Base-by-base conservation (phyloP, 2,329 filamentous ascomycete genomes). In the Plectosphaerella cucumerina region DNA sequence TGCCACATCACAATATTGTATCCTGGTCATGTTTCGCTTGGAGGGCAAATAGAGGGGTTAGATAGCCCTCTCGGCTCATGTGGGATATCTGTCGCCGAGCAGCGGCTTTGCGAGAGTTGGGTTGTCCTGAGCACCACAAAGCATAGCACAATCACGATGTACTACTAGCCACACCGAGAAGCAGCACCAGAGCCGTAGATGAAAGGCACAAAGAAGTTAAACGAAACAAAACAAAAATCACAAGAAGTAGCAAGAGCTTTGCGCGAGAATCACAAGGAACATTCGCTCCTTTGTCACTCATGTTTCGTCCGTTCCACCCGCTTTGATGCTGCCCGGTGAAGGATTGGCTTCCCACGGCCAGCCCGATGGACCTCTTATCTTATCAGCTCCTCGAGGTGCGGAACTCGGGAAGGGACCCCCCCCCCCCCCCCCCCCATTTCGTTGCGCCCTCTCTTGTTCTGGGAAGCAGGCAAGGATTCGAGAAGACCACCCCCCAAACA, bases 21-120 rank as follows among this genome's bases (percentile, higher is more conserved):
- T 31, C 26, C 26, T 11, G 12, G 12, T 31, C 26, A 31, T 31
- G 26, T 31, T 31, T 31, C 60, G 57, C 57, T 61, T 68, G 60
- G 60, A 69, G 66, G 65, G 62, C 64, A 69, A 66, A 59, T 55
- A 69, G 70, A 70, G 71, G 72, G 70, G 62, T 78, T 77, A 77
- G 74, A 74, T 76, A 77, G 65, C 71, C 72, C 70, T 73, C 70
- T 69, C 63, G 66, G 64, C 63, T 62, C 60, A 56, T 58, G 61
- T 64, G 58, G 59, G 52, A 60, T 62, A 58, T 58, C 56, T 42
- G 50, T 31, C 26, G 26, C 26, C 8, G 26, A 9, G 26, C 26
- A 31, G 3, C 26, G 41, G 33, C 48, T 45, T 34, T 20, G 53
- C 51, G 54, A 54, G 54, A 56, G 53, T n/a, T n/a, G n/a, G n/a